Percentiles rank a stretch among this genome's conserved stretches.
phyloP scores from a whole-genome alignment of 2,329 filamentous ascomycete species.

The Aspergillus bombycis region DNA sequence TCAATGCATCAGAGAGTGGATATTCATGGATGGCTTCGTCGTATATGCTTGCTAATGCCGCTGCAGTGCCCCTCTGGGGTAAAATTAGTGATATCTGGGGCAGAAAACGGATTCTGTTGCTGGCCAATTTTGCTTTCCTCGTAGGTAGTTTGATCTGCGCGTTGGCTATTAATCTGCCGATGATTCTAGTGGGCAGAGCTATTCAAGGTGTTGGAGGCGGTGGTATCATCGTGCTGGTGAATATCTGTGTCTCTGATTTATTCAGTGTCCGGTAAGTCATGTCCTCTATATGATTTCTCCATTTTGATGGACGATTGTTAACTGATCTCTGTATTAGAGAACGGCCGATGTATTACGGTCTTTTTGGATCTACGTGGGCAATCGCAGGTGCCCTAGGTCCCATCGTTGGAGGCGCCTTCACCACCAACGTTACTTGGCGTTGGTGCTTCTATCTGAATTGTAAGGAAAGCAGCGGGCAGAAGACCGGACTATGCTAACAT shows the following conservation, averaged over 20 bases:
- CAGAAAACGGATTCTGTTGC: slow-evolving; percentile 63
- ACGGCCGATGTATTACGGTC: slow-evolving; percentile 63
- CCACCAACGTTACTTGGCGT: slow-evolving; percentile 61
- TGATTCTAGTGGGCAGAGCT: slow-evolving; percentile 64
- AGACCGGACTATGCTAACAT: slow-evolving; percentile 13
- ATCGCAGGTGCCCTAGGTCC: slow-evolving; percentile 63
- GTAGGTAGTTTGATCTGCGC: slow-evolving; percentile 65
- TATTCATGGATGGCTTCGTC: slow-evolving; percentile 55
- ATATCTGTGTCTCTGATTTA: slow-evolving; percentile 66
- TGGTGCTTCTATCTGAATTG: slow-evolving; percentile 66
- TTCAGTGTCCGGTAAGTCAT: slow-evolving; percentile 59
- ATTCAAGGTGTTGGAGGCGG: slow-evolving; percentile 68
- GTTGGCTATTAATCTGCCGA: slow-evolving; percentile 59
- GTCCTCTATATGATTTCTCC: background rate
- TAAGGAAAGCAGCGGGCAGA: slow-evolving; percentile 19
- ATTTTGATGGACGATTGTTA: slow-evolving; percentile 2
- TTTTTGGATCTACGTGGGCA: slow-evolving; percentile 66
- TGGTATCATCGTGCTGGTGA: slow-evolving; percentile 65
- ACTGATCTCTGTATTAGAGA: slow-evolving; percentile 36
- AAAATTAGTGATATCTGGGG: slow-evolving; percentile 70
- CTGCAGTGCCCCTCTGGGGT: slow-evolving; percentile 61
- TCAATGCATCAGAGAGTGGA: slow-evolving; percentile 46
- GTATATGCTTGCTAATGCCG: slow-evolving; percentile 50
- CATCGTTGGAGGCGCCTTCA: slow-evolving; percentile 64
- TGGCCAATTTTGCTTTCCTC: slow-evolving; percentile 65